These are phyloP conservation scores for Zymoseptoria ardabiliae DNA, from an alignment of 2,329 filamentous ascomycete genomes.

Conservation along the genomic window DNA sequence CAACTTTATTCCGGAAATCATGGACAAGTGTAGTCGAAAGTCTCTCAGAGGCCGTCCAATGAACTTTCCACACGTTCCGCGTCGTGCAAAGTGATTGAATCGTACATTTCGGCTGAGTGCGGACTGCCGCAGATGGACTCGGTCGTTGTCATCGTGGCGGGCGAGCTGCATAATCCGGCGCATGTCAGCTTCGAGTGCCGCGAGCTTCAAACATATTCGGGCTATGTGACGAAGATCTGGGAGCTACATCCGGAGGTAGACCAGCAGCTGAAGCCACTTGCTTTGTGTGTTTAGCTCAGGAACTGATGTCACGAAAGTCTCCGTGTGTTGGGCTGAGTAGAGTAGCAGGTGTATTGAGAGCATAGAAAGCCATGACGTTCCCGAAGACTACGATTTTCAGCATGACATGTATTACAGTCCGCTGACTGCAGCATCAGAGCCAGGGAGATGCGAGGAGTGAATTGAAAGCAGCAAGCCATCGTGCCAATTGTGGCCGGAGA, in stretches of 20 bases:
- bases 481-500: not conserved
- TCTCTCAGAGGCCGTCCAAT: not conserved
- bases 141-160: not conserved
- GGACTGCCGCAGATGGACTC: not conserved
- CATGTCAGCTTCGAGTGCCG: not conserved
- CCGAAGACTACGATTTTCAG: too few species aligned
- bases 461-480: not conserved
- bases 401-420: too few species aligned
- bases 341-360: not conserved
- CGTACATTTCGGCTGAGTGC: not conserved
- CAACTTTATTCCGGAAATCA: not conserved
- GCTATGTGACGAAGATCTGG: not conserved
- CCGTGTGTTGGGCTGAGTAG: not conserved
- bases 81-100: not conserved
- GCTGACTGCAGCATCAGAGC: not conserved
- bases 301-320: slow-evolving; percentile 2
- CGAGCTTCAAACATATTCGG: not conserved
- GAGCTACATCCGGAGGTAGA: not conserved
- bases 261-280: not conserved
- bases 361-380: not conserved
- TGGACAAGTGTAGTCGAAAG: not conserved
- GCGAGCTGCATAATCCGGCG: not conserved
- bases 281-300: not conserved
- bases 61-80: not conserved
- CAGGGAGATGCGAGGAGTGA: too few species aligned